Base-by-base conservation (phyloP, 805 yeast genomes). In the Ogataea thermomethanolica region DNA sequence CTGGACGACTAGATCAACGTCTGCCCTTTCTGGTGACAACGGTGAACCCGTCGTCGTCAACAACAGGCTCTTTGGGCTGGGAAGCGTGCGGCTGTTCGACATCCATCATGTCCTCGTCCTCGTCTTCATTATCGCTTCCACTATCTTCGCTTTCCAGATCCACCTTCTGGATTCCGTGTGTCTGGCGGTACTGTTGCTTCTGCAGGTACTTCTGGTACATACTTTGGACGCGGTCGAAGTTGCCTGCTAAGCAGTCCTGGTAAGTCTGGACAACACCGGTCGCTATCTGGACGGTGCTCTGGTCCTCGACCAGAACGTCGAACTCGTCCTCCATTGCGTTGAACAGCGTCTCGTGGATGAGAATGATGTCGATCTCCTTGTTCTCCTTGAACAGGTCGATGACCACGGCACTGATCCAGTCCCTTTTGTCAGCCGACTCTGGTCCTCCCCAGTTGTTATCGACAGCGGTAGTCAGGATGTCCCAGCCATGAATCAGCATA, bases 401-500 rank as follows among this genome's bases (percentile, higher is more conserved):
- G 2, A 91, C 77, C 10, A 86, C 67, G 4, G 87, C 95, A 4
- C 86, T 78, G 48, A 91, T 74, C 99, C 99, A 93, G 60, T 93
- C 99, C 56, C 99, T 74, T 62, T 93, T 93, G 27, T 86, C 97
- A 0, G 74, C 78, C 10, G 95, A 82, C 25, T 86, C 84, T 10
- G 96, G 80, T 1, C 99, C 99, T 44, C 99, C 99, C 98, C 99
- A 93, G 23, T 73, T 69, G 59, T 86, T 88, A 5, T 79, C 95
- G 8, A 93, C 98, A 0, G 99, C 99, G 1, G 85, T 83, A 33
- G 76, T 73, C 37, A 93, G 67, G 17, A 84, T 89, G 44, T 89
- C 93, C 99, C 99, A 93, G 43, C 75, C 73, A 61, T 90, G 79
- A n/a, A 93, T 65, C 25, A 85, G 80, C 95, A 90, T 84, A 23